Evolutionary conservation across 2,329 filamentous ascomycete species (phyloP), one percentile per base, ranked within the genome.

Genomic region (Calonectria crousiana): DNA sequence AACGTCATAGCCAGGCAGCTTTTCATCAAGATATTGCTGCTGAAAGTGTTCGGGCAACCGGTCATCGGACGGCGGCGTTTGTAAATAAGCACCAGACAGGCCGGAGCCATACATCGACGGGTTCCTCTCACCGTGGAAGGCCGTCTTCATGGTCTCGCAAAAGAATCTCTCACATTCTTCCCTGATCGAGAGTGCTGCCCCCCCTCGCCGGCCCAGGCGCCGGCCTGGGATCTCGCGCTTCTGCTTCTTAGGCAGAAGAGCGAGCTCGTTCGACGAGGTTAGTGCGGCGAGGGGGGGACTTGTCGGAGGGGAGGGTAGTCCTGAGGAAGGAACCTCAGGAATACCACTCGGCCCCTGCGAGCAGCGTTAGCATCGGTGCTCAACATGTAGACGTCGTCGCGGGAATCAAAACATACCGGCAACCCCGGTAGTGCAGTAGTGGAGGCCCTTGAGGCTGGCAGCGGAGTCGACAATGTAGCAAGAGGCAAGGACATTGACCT

Each of bases 141-240:
- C 94, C 89, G 93, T 89, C 89, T 92, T 94, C 93, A 98, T 95
- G 91, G 93, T 93, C 93, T 96, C 95, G 89, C 96, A 98, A 92
- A 98, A 98, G 93, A 98, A 96, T 91, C 96, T 98, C 95, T 98
- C 96, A 98, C 96, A 98, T 95, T 98, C 95, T 95, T 94, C 95
- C 95, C 94, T 95, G 91, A 98, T 98, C 89, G 93, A 93, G 88
- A 95, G 92, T 94, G 95, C 93, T 93, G 95, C 95, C 95, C 95
- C 95, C 94, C 94, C 94, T 93, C 90, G 90, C 84, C 91, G 89
- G 84, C 87, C 86, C 84, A 85, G 84, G 83, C 83, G 83, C 78
- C 81, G 81, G 81, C 83, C 84, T 81, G 84, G 84, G 79, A 83
- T 84, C 77, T 86, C 85, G 82, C 84, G 84, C 82, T 84, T 87